A percentile compares a stretch with the other conserved stretches of the same genome.
These are phyloP conservation scores for Aureobasidium sp. DNA, from an alignment of 2,329 filamentous ascomycete species.

Conservation along the genomic window DNA sequence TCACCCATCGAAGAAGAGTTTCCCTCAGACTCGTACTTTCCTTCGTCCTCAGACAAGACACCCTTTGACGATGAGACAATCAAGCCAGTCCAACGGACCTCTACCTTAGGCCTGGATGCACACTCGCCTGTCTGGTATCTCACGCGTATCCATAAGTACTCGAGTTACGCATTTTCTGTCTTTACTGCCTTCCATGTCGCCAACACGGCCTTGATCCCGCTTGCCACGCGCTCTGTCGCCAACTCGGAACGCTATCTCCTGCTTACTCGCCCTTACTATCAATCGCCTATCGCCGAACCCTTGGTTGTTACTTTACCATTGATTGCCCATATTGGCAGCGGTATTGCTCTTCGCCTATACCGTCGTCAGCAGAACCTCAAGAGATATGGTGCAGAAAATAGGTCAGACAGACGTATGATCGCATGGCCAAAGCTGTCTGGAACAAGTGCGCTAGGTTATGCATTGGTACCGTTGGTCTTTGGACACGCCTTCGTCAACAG, in stretches of 20 bases:
- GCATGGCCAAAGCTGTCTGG: slow-evolving; percentile 65
- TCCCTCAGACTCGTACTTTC: slow-evolving; percentile 36
- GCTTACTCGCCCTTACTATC: slow-evolving; percentile 85
- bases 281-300: slow-evolving; percentile 71
- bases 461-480: slow-evolving; percentile 54
- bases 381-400: slow-evolving; percentile 64
- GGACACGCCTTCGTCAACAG: slow-evolving; percentile 72
- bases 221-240: slow-evolving; percentile 62
- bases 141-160: slow-evolving; percentile 74
- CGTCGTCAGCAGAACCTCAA: slow-evolving; percentile 61
- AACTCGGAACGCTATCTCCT: slow-evolving; percentile 79
- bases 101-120: slow-evolving; percentile 51
- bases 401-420: slow-evolving; percentile 38
- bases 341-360: slow-evolving; percentile 67
- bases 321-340: slow-evolving; percentile 65
- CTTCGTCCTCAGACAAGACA: slow-evolving; percentile 13
- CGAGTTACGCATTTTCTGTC: slow-evolving; percentile 71
- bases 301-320: slow-evolving; percentile 70
- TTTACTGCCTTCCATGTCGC: slow-evolving; percentile 70
- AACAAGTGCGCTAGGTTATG: slow-evolving; percentile 65
- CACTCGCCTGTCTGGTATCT: slow-evolving; percentile 69
- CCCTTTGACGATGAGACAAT: slow-evolving; percentile 22
- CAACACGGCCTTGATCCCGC: slow-evolving; percentile 74
- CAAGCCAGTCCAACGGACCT: slow-evolving; percentile 22
- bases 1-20: slow-evolving; percentile 60